Percentiles rank a stretch among this genome's conserved stretches.
Conservation (phyloP, 2,329 filamentous ascomycete species). For the Dactylellina haptotyla region DNA sequence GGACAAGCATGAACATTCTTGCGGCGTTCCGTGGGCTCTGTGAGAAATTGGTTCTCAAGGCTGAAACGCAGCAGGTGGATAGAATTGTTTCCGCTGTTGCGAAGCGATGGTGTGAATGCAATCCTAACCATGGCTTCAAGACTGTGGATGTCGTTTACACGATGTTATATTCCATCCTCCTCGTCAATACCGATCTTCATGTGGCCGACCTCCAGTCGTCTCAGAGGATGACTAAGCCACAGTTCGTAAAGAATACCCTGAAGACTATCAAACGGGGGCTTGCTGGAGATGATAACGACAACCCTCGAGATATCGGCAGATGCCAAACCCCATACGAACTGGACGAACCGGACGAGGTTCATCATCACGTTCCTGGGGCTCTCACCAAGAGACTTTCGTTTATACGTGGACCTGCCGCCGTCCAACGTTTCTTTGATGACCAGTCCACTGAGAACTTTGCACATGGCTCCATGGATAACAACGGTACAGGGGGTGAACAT, state of each 20-base stretch:
- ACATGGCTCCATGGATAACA: conserved; percentile 58
- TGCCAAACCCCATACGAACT: conserved; percentile 56
- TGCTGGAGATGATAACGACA: conserved; percentile 58
- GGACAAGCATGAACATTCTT: conserved; percentile 81
- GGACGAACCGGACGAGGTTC: conserved; percentile 38
- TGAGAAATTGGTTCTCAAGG: conserved; percentile 80
- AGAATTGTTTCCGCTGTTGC: conserved; percentile 91
- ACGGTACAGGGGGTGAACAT: conserved; percentile 66
- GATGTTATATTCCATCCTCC: conserved; percentile 93
- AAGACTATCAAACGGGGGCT: conserved; percentile 83
- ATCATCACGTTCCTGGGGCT: conserved; percentile 61
- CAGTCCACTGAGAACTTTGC: conserved; percentile 54
- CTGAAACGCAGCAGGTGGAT: conserved; percentile 96
- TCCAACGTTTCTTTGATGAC: conserved; percentile 56
- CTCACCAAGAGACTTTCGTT: conserved; percentile 46
- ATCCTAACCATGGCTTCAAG: conserved; percentile 92
- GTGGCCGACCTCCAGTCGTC: conserved; percentile 83
- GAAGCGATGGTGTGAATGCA: conserved; percentile 90
- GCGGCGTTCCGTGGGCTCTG: conserved; percentile 82
- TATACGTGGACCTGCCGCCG: conserved; percentile 57
- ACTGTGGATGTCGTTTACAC: conserved; percentile 93
- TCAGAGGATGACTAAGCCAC: conserved; percentile 91
- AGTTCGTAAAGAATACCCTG: conserved; percentile 97
- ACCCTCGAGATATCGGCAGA: conserved; percentile 54
- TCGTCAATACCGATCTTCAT: conserved; percentile 95